A percentile compares a stretch with the other conserved stretches of the same genome.
phyloP scores from a whole-genome alignment of 495 filamentous ascomycete species.

The Neurospora discreta region DNA sequence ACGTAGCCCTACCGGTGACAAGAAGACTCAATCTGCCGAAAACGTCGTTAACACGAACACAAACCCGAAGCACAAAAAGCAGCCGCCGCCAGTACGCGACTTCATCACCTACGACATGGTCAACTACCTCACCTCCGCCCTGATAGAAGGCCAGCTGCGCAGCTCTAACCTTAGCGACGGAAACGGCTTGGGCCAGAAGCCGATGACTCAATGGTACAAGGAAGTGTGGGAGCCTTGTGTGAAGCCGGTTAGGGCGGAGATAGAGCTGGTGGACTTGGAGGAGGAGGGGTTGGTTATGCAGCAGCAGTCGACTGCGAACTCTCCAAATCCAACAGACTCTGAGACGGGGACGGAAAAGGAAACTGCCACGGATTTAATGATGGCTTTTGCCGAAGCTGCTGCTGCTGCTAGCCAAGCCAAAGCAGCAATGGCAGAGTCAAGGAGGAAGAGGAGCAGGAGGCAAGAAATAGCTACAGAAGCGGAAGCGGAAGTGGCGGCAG shows the following conservation, averaged over 20 bases:
- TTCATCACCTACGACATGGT: constrained; percentile 18
- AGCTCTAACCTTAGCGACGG: constrained; percentile 16
- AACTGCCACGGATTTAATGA: too few relatives aligned
- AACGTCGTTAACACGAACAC: not conserved
- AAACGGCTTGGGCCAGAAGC: constrained; percentile 17
- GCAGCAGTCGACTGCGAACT: not conserved
- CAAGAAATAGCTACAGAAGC: not conserved
- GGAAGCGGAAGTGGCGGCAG: not conserved
- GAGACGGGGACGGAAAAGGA: too few relatives aligned
- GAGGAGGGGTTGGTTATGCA: not conserved
- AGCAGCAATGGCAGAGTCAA: not conserved
- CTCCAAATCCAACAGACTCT: not conserved
- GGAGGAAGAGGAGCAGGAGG: too few relatives aligned
- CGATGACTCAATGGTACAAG: constrained; percentile 10
- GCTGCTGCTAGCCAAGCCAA: not conserved
- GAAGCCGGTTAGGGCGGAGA: not conserved
- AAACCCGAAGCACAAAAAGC: not conserved
- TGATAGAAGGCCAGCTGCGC: constrained; percentile 25
- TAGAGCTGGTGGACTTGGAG: not conserved
- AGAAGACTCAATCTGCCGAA: not conserved
- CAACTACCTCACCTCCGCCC: constrained; percentile 17
- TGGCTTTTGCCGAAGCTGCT: not conserved
- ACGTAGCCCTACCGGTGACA: not conserved
- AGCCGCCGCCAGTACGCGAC: constrained; percentile 1
- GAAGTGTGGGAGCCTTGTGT: constrained; percentile 23